Evolutionary conservation across 441 rosid genomes (phyloP).

Genomic region (Syzygium malaccense): DNA sequence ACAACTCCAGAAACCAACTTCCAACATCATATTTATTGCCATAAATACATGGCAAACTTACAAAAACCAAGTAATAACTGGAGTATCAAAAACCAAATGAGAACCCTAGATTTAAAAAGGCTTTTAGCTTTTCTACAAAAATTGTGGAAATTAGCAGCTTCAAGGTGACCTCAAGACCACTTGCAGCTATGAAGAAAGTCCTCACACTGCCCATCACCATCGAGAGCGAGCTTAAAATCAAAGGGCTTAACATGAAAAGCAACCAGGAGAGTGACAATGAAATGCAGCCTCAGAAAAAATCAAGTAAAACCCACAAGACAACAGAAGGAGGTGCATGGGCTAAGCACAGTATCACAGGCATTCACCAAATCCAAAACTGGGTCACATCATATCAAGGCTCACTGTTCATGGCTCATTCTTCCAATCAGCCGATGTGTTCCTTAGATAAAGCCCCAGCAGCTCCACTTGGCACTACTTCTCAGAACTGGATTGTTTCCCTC

Average conservation of each 20-base stretch:
- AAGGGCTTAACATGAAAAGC: neutral
- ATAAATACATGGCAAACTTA: neutral
- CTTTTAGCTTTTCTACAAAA: neutral
- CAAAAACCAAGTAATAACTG: neutral
- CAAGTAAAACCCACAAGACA: neutral
- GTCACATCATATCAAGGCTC: neutral
- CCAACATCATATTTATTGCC: neutral
- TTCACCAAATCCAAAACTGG: neutral
- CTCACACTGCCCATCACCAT: neutral
- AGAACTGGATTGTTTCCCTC: constrained; percentile 34
- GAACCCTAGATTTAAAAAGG: neutral
- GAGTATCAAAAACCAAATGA: neutral
- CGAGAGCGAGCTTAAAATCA: neutral
- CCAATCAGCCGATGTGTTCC: neutral
- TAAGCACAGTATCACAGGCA: neutral
- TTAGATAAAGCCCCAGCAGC: neutral
- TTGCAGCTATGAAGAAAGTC: neutral
- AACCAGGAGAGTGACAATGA: neutral
- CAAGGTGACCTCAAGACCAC: neutral
- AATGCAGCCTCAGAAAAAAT: neutral
- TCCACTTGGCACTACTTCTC: neutral
- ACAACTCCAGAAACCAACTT: neutral
- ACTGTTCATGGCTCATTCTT: neutral
- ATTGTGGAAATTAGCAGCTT: neutral
- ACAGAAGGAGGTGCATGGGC: neutral